A percentile compares a stretch with the other conserved stretches of the same genome.
phyloP scores from a whole-genome alignment of 768 basidiomycete species.

The Lentinula edodes region DNA sequence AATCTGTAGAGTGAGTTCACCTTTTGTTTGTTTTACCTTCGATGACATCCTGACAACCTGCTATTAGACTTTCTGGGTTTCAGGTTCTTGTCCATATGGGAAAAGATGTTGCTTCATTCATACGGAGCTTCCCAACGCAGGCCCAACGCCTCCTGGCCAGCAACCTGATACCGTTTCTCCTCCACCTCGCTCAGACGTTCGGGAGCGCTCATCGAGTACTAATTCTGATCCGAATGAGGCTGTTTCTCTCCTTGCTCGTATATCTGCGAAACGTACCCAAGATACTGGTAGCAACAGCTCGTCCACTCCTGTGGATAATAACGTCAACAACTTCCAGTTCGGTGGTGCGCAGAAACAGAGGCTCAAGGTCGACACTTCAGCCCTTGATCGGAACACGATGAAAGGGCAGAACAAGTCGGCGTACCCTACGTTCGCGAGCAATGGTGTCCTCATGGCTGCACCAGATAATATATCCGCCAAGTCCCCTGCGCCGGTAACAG shows the following conservation, averaged over 20 bases:
- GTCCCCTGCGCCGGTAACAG: constrained; percentile 78
- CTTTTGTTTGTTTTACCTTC: background rate
- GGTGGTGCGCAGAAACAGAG: constrained; percentile 63
- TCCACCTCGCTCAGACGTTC: constrained; percentile 44
- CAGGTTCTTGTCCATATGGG: constrained; percentile 88
- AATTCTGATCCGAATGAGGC: constrained; percentile 80
- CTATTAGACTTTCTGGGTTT: constrained; percentile 85
- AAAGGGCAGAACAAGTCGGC: constrained; percentile 83
- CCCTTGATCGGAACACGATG: constrained; percentile 49
- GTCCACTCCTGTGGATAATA: constrained; percentile 51
- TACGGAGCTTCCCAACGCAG: constrained; percentile 68
- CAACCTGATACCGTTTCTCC: constrained; percentile 38
- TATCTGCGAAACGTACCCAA: constrained; percentile 60
- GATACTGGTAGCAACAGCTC: constrained; percentile 32
- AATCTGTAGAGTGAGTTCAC: constrained; percentile 71
- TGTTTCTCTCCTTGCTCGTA: constrained; percentile 72
- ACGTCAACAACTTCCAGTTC: constrained; percentile 42
- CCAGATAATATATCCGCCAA: constrained; percentile 56
- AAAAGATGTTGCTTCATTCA: constrained; percentile 94
- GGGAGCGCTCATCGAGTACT: constrained; percentile 62
- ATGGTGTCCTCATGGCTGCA: constrained; percentile 52
- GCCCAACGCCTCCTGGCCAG: constrained; percentile 34
- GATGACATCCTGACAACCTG: background rate
- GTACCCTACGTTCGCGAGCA: constrained; percentile 63
- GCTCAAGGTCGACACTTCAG: constrained; percentile 69